Base-by-base conservation (phyloP, 495 filamentous ascomycete genomes). In the Collariella sp. region DNA sequence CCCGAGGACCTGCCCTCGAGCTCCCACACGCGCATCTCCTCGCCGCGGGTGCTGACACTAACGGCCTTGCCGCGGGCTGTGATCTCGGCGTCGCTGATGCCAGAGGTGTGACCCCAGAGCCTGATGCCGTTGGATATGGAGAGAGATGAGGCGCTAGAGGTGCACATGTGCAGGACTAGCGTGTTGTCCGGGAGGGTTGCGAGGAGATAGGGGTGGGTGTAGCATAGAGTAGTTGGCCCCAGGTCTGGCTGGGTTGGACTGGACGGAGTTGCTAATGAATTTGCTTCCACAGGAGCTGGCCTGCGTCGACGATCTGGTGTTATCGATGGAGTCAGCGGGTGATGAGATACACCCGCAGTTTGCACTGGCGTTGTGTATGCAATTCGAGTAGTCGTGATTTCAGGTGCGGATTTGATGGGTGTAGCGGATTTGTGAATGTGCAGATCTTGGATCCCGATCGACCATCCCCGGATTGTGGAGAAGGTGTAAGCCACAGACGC, bases 101-200 rank as follows among this genome's bases (percentile, higher is more conserved):
- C 88, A 1, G 91, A 95, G 0, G 93, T 97, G 61, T 98, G 93
- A 16, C 93, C 93, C 86, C 88, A 96, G 9, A 98, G 79, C 22
- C 86, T 77, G 44, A 81, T 88, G 15, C 88, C 89, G 1, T 80
- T 72, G 20, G 85, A 82, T 39, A 98, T 85, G 15, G 76, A 80
- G 7, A 96, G 75, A 1, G 74, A 70, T 0, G 78, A 70, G 4
- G 81, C 70, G 7, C 79, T 86, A 1, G 90, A 95, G 35, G 79
- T 88, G 60, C 91, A 86, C 35, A 95, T 76, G 60, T 93, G 88
- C 55, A 96, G 76, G 0, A 89, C 87, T 47, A 98, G 74, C 0
- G 93, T 98, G 62, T 98, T 98, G 64, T 98, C 93, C 3, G 85
- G 81, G 56, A 95, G 83, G 0, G 89, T 89, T 6, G 86, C 83